phyloP scores from a whole-genome alignment of 345 rosid genomes.

The Gossypioides kirkii region DNA sequence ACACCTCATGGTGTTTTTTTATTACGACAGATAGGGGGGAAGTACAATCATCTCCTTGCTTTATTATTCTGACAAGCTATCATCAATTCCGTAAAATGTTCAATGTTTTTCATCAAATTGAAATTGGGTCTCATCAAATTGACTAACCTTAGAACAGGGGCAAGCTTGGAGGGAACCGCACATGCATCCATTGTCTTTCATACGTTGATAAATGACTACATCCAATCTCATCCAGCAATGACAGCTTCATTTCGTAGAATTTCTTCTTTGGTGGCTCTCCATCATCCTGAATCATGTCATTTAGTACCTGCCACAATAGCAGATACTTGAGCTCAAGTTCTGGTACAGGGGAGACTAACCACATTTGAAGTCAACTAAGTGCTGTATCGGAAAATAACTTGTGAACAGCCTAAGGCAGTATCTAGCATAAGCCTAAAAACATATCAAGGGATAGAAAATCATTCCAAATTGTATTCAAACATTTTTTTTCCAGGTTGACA shows the following conservation, averaged over 20 bases:
- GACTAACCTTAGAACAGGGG: constrained; percentile 57
- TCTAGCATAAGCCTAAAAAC: not conserved
- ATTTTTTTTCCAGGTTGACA: not conserved
- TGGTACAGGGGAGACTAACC: not conserved
- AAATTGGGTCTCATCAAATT: not conserved
- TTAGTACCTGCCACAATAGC: constrained; percentile 48
- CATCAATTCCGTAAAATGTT: not conserved
- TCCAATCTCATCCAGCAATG: constrained; percentile 75
- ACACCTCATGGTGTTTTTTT: too few species aligned
- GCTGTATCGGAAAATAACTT: not conserved
- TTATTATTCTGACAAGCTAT: not conserved
- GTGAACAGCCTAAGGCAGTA: not conserved
- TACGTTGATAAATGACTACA: constrained; percentile 65
- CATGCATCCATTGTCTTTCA: constrained; percentile 84
- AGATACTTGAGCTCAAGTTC: not conserved
- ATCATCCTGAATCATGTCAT: constrained; percentile 73
- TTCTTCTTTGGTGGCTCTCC: constrained; percentile 72
- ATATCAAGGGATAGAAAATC: not conserved
- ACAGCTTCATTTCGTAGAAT: constrained; percentile 63
- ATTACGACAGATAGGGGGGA: too few species aligned
- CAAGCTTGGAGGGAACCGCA: constrained; percentile 57
- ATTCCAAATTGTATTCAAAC: not conserved
- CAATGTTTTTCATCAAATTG: not conserved
- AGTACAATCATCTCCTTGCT: too few species aligned
- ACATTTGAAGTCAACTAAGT: not conserved